These are phyloP conservation scores for Serendipita sp. DNA, from an alignment of 1,284 basidiomycete species.

Conservation along the genomic window DNA sequence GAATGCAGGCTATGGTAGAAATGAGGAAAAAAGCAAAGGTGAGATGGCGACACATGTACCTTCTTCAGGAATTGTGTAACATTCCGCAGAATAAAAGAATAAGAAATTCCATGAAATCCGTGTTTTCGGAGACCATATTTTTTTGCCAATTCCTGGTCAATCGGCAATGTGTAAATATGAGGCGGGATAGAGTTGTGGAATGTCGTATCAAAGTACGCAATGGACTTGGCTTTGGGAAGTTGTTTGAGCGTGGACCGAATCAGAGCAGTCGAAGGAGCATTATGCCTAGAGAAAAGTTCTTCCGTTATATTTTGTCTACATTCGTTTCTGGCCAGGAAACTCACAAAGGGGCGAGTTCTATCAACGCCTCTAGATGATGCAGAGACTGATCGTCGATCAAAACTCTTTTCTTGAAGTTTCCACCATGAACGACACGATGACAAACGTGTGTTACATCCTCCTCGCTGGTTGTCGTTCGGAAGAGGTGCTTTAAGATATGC, in stretches of 20 bases:
- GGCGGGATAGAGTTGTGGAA: conserved; percentile 67
- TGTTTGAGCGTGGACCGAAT: conserved; percentile 45
- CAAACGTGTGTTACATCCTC: conserved; percentile 40
- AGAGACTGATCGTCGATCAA: conserved; percentile 47
- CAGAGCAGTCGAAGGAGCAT: conserved; percentile 45
- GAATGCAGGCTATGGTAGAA: conserved; percentile 24
- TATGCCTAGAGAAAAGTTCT: conserved; percentile 31
- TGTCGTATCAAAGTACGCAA: conserved; percentile 72
- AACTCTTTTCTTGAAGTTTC: conserved; percentile 54
- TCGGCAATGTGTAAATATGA: conserved; percentile 65
- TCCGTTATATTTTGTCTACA: neutral
- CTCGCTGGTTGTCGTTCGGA: conserved; percentile 23
- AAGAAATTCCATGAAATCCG: conserved; percentile 75
- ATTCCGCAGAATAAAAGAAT: conserved; percentile 47
- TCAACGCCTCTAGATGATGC: conserved; percentile 57
- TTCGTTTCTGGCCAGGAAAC: conserved; percentile 20
- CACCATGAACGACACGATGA: conserved; percentile 74
- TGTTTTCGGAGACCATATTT: conserved; percentile 66
- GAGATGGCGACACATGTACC: conserved; percentile 19
- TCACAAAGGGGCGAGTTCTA: conserved; percentile 67
- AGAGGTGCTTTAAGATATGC: conserved; percentile 42
- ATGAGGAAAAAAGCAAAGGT: neutral
- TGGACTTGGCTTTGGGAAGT: conserved; percentile 46
- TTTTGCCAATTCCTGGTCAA: conserved; percentile 46
- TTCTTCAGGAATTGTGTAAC: conserved; percentile 45